These are phyloP conservation scores for Meredithiella fracta DNA, from an alignment of 2,329 filamentous ascomycete genomes.

Conservation along the genomic window DNA sequence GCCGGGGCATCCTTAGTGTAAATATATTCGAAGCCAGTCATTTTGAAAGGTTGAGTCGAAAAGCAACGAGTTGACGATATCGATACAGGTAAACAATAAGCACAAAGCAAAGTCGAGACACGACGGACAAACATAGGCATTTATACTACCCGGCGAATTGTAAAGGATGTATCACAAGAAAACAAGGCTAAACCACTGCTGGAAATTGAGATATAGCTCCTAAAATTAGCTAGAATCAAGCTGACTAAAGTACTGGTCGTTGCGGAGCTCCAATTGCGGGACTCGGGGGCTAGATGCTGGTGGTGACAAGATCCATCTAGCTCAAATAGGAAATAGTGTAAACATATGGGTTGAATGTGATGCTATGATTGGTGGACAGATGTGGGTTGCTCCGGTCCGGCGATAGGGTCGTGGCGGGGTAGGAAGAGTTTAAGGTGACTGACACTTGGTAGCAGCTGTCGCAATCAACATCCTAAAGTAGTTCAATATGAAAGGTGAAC, in stretches of 20 bases:
- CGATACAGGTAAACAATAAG: background rate
- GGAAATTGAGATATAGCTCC: background rate
- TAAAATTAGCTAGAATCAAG: background rate
- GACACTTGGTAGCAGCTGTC: background rate
- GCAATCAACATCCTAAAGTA: background rate
- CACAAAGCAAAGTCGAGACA: constrained; percentile 2
- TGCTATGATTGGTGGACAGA: background rate
- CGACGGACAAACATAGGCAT: constrained; percentile 4
- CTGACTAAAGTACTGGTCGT: background rate
- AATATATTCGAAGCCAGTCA: constrained; percentile 22
- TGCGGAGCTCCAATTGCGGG: background rate
- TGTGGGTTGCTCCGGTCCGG: constrained; percentile 11
- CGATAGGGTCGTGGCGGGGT: constrained; percentile 7
- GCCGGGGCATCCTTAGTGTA: constrained; percentile 43
- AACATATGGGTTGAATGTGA: background rate
- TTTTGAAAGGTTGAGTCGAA: constrained; percentile 8
- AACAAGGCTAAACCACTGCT: background rate
- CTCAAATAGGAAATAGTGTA: constrained; percentile 2
- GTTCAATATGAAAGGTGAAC: background rate
- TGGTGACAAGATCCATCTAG: background rate
- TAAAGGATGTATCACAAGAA: background rate
- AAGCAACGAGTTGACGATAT: constrained; percentile 3
- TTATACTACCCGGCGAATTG: background rate
- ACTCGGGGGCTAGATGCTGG: background rate
- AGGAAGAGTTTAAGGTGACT: constrained; percentile 2